Evolutionary conservation across 306 rosid genomes (phyloP).

Genomic region (Senna tora): DNA sequence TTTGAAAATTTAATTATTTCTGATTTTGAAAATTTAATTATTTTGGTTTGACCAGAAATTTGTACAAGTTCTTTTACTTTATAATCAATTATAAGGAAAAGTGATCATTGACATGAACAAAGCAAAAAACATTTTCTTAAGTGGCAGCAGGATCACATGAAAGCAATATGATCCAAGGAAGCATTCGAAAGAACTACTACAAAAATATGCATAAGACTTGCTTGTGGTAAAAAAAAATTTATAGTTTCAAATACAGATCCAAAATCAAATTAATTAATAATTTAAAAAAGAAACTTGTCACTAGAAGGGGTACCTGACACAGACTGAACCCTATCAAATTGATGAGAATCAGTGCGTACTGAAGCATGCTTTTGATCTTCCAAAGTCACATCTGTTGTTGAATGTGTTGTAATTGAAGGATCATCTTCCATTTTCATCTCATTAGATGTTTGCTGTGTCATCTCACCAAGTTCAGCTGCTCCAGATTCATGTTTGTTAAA

Average conservation of each 20-base stretch:
- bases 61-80: background rate
- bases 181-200: background rate
- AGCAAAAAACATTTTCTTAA: background rate
- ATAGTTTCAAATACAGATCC: slow-evolving; percentile 17
- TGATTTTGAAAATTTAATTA: background rate
- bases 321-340: slow-evolving; percentile 39
- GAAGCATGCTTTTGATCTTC: slow-evolving; percentile 49
- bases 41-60: background rate
- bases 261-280: slow-evolving; percentile 2
- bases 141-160: background rate
- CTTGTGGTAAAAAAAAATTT: background rate
- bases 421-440: slow-evolving; percentile 34
- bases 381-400: slow-evolving; percentile 40
- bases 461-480: slow-evolving; percentile 37
- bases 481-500: slow-evolving; percentile 38
- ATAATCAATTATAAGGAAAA: background rate
- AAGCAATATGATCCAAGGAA: background rate
- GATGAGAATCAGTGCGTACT: slow-evolving; percentile 36
- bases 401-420: slow-evolving; percentile 35
- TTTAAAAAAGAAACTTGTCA: background rate
- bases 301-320: slow-evolving; percentile 45
- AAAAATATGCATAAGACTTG: background rate
- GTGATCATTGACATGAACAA: background rate
- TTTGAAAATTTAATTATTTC: background rate
- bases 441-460: slow-evolving; percentile 38